These are phyloP conservation scores for Phaseolus coccineus DNA, from an alignment of 331 rosid genomes.

Conservation along the genomic window DNA sequence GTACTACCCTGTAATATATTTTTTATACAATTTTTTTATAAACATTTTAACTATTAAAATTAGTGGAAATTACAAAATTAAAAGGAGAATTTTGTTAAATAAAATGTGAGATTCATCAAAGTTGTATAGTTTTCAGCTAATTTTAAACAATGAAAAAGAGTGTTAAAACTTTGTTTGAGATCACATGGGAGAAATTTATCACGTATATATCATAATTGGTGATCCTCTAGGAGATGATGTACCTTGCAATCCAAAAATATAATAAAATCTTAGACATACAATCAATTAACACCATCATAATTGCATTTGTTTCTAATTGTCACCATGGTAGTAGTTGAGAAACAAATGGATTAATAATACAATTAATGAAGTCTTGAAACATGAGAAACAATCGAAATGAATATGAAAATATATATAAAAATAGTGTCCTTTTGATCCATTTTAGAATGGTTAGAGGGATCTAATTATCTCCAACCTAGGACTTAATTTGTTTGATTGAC, in stretches of 20 bases:
- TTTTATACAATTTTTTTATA: too few relatives aligned
- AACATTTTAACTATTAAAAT: too few relatives aligned
- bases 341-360: constrained; percentile 13
- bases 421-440: not conserved
- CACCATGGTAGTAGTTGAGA: not conserved
- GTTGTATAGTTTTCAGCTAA: too few relatives aligned
- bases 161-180: too few relatives aligned
- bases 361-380: constrained; percentile 16
- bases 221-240: not conserved
- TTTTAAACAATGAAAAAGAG: too few relatives aligned
- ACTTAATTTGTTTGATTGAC: not conserved
- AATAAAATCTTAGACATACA: constrained; percentile 1
- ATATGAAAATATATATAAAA: not conserved
- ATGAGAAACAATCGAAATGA: constrained; percentile 33
- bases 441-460: constrained; percentile 33
- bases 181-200: not conserved
- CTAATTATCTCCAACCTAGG: constrained; percentile 29
- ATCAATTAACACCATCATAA: not conserved
- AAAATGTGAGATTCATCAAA: too few relatives aligned
- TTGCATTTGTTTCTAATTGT: not conserved
- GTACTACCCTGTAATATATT: too few relatives aligned
- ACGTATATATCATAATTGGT: not conserved
- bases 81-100: too few relatives aligned
- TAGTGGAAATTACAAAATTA: too few relatives aligned
- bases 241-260: not conserved